A percentile compares a stretch with the other conserved stretches of the same genome.
Evolutionary conservation across 202 grass and related monocot genomes (phyloP).

Genomic region (Panicum hallii): DNA sequence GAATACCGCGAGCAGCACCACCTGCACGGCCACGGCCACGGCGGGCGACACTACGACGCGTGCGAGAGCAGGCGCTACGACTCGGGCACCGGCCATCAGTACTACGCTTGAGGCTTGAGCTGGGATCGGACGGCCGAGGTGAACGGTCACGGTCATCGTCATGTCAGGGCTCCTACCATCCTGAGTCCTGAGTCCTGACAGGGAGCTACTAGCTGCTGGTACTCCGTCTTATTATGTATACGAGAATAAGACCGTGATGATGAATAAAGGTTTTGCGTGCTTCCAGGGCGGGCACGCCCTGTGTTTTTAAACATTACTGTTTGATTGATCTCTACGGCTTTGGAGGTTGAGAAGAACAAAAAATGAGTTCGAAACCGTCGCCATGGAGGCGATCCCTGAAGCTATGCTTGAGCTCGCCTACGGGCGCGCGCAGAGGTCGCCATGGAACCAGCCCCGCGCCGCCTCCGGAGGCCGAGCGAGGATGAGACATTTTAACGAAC

Average conservation of each 20-base stretch:
- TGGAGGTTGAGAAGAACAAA: no score
- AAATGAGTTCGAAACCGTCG: no score
- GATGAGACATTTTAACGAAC: no score
- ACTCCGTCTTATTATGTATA: background rate
- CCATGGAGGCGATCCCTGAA: no score
- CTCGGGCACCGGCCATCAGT: constrained; percentile 26
- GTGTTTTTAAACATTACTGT: no score
- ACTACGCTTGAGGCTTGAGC: constrained; percentile 37
- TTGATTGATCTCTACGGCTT: no score
- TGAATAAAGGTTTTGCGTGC: background rate
- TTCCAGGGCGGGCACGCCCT: background rate
- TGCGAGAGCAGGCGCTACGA: constrained; percentile 37
- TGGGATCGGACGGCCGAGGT: background rate
- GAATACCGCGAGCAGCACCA: constrained; percentile 15
- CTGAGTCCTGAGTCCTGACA: background rate
- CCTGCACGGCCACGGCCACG: background rate
- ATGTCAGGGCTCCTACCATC: background rate
- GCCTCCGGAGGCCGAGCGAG: no score
- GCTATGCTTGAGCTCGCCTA: no score
- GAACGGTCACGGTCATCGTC: background rate
- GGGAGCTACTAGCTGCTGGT: no score
- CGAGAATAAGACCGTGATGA: constrained; percentile 27
- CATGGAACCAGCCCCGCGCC: no score
- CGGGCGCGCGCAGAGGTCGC: no score
- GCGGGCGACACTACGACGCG: constrained; percentile 14